Conservation (phyloP, 148 eudicot species). For the Diospyros lotus region DNA sequence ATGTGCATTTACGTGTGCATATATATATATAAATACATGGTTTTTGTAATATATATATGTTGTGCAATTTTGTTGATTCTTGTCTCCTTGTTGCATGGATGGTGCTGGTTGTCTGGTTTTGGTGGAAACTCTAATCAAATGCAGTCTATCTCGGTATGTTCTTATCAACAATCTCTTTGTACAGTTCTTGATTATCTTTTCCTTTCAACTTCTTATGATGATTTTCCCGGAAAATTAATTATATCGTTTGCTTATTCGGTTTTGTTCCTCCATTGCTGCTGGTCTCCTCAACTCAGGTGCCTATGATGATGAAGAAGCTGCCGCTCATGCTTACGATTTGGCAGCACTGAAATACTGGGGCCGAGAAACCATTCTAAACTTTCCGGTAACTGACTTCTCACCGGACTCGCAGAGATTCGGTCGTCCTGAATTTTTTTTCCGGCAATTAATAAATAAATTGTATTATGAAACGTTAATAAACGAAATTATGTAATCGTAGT, state of each 20-base stretch:
- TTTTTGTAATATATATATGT: neutral
- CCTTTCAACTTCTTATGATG: no score
- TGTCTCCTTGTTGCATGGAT: slow-evolving; percentile 7
- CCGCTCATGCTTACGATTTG: slow-evolving; percentile 80
- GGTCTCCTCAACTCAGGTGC: slow-evolving; percentile 45
- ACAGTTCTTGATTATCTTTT: no score
- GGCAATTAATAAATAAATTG: neutral
- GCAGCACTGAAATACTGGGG: slow-evolving; percentile 95
- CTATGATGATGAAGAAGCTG: slow-evolving; percentile 76
- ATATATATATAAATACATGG: neutral
- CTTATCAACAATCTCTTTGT: neutral
- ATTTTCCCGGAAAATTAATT: neutral
- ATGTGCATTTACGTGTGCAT: neutral
- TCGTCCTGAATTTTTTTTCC: neutral
- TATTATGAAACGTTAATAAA: no score
- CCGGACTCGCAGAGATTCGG: neutral
- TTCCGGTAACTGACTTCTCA: slow-evolving; percentile 46
- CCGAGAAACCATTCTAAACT: slow-evolving; percentile 57
- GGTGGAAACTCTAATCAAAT: slow-evolving; percentile 15
- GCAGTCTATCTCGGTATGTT: slow-evolving; percentile 84
- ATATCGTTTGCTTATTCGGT: neutral
- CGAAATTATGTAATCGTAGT: slow-evolving; percentile 22
- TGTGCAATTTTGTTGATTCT: neutral
- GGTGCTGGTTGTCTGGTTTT: slow-evolving; percentile 18
- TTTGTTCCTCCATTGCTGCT: neutral